Base-by-base conservation (phyloP, 306 rosid species). In the Pterocarpus macrocarpus region DNA sequence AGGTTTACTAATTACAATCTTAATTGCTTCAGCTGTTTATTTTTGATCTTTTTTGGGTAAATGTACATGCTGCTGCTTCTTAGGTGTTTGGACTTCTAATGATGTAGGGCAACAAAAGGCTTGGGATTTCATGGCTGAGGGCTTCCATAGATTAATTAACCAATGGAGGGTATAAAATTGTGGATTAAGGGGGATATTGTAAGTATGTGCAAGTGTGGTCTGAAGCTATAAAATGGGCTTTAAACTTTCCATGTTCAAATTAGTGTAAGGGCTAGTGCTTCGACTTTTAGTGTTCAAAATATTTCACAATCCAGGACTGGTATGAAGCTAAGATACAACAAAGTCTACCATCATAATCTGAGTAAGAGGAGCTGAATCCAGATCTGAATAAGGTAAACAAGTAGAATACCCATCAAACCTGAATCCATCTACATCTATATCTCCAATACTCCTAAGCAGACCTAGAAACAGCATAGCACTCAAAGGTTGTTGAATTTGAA, bases 11-110 rank as follows among this genome's bases (percentile, higher is more conserved):
- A 39, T 66, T 66, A 39, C 52, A 8, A 16, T 66, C 71, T 39
- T 16, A 41, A 16, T 41, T n/a, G 71, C 49, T 39, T 66, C 64
- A 57, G 28, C 52, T 66, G 71, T 66, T 66, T 66, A 38, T 66
- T n/a, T 38, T 30, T 38, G 7, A 17, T 33, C 43, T 33, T 33
- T 61, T 12, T 3, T 62, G 67, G 67, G 41, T 11, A 61, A 63
- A 13, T 34, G 39, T 33, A 63, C 43, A 33, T 39, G 34, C 15
- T 61, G 38, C 36, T 66, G 33, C 50, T 41, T 39, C 35, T 2
- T 41, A 66, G 52, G 14, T 41, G 11, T n/a, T 38, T n/a, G 39
- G 34, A 66, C 34, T 16, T 66, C 53, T 39, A 8, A 41, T 41
- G 15, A 66, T 66, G 6, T 66, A 17, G 34, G 53, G n/a, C 34